Conservation (phyloP, 768 basidiomycete genomes). For the Coprinellus aureogranulatus region DNA sequence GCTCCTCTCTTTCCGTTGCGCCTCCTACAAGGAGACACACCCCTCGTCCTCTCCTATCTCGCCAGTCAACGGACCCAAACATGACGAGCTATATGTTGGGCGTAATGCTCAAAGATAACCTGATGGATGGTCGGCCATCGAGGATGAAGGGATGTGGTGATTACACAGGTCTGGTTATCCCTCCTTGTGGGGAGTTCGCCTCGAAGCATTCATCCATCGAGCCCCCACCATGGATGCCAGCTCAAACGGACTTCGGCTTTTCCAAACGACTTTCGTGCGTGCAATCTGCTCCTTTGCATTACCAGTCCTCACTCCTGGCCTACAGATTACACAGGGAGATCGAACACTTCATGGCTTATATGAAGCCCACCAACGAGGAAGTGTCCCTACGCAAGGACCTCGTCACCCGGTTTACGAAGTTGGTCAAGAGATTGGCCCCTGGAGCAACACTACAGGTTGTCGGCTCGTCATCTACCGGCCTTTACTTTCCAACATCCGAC, state of each 20-base stretch:
- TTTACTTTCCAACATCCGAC: constrained; percentile 24
- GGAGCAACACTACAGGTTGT: constrained; percentile 16
- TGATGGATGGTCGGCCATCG: constrained; percentile 19
- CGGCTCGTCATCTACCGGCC: constrained; percentile 24
- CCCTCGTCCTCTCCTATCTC: neutral
- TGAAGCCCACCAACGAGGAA: constrained; percentile 20
- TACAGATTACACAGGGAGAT: constrained; percentile 20
- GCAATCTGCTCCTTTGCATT: too few species aligned
- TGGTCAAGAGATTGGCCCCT: constrained; percentile 13
- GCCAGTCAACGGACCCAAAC: neutral
- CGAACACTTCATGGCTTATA: constrained; percentile 18
- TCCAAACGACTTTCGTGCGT: constrained; percentile 2
- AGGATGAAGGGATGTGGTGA: constrained; percentile 15
- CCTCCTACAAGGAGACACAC: too few species aligned
- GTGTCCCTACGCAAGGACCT: constrained; percentile 15
- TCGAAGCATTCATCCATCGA: neutral
- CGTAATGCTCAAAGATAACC: constrained; percentile 13
- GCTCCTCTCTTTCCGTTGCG: too few species aligned
- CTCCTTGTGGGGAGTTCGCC: constrained; percentile 20
- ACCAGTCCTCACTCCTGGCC: too few species aligned
- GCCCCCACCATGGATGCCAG: constrained; percentile 15
- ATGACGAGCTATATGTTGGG: constrained; percentile 8
- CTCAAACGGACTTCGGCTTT: neutral
- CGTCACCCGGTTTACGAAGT: constrained; percentile 18
- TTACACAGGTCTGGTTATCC: constrained; percentile 18